Conservation (phyloP, 1,284 basidiomycete genomes). For the Ustilago vetiveriae region DNA sequence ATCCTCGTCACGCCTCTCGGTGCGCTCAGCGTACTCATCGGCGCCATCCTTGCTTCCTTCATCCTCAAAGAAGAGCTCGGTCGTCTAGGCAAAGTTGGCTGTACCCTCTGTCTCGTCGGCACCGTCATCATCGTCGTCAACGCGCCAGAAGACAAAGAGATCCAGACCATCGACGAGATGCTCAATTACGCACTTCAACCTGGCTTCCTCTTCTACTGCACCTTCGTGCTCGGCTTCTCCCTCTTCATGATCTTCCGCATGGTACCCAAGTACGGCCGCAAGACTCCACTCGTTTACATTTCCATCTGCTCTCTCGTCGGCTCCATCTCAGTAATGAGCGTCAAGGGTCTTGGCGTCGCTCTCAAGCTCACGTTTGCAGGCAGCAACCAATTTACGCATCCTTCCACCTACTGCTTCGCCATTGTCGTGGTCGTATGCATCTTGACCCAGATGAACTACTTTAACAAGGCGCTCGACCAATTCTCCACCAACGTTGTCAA, state of each 20-base stretch:
- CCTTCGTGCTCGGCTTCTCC: constrained; percentile 81
- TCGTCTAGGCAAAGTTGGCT: constrained; percentile 89
- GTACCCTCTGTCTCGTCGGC: constrained; percentile 86
- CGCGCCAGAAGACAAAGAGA: constrained; percentile 92
- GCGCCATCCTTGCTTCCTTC: constrained; percentile 79
- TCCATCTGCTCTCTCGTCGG: constrained; percentile 92
- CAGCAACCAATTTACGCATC: constrained; percentile 93
- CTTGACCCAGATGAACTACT: constrained; percentile 96
- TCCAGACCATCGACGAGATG: constrained; percentile 94
- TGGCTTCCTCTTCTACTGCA: constrained; percentile 80
- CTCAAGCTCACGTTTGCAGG: constrained; percentile 93
- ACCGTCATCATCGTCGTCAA: constrained; percentile 95
- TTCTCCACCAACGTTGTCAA: constrained; percentile 99
- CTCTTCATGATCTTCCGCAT: constrained; percentile 84
- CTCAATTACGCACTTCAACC: constrained; percentile 87
- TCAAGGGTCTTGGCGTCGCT: constrained; percentile 95
- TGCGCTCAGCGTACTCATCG: constrained; percentile 95
- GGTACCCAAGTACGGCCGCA: constrained; percentile 85
- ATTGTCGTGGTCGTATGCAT: constrained; percentile 86
- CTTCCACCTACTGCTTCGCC: constrained; percentile 93
- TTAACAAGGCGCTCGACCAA: constrained; percentile 96
- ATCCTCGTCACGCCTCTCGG: constrained; percentile 96
- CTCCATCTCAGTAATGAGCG: constrained; percentile 85
- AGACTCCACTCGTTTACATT: constrained; percentile 89
- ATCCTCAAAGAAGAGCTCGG: constrained; percentile 93